These are phyloP conservation scores for Kondoa subrosea DNA, from an alignment of 768 basidiomycete species.

Conservation along the genomic window DNA sequence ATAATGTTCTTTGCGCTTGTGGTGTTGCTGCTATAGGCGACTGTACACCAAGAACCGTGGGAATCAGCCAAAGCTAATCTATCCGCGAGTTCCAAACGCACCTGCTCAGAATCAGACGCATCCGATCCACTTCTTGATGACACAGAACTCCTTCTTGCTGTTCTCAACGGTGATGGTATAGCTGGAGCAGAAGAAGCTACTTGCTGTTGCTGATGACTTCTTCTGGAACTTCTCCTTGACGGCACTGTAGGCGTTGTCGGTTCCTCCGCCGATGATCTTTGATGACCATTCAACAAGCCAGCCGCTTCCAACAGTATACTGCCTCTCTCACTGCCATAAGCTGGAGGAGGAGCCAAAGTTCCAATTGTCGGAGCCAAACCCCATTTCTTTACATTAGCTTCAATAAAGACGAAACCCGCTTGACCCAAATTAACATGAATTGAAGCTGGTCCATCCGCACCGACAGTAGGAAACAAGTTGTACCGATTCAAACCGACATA, in stretches of 20 bases:
- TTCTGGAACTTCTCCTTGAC: neutral
- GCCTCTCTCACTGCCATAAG: slow-evolving; percentile 90
- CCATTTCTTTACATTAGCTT: slow-evolving; percentile 99
- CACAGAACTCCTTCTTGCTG: too few species aligned
- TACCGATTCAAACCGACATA: slow-evolving; percentile 73
- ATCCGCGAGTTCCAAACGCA: too few species aligned
- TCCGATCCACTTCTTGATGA: too few species aligned
- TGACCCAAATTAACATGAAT: slow-evolving; percentile 96
- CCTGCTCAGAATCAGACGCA: too few species aligned
- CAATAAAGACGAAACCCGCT: slow-evolving; percentile 95
- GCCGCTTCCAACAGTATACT: slow-evolving; percentile 89
- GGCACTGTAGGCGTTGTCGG: neutral
- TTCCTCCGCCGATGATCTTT: too few species aligned
- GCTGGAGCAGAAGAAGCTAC: too few species aligned
- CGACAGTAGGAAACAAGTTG: slow-evolving; percentile 94
- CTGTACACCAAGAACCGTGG: neutral
- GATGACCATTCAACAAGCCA: too few species aligned
- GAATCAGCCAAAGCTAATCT: neutral
- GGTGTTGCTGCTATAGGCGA: neutral
- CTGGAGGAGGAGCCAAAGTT: slow-evolving; percentile 90
- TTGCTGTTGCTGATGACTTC: too few species aligned
- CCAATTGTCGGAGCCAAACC: slow-evolving; percentile 93
- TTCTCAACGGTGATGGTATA: too few species aligned
- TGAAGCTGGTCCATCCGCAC: slow-evolving; percentile 87
- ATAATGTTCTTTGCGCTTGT: neutral